Evolutionary conservation across 140 eudicot genomes (phyloP), one percentile per base, ranked within the genome.

Genomic region (Flaveria floridana): DNA sequence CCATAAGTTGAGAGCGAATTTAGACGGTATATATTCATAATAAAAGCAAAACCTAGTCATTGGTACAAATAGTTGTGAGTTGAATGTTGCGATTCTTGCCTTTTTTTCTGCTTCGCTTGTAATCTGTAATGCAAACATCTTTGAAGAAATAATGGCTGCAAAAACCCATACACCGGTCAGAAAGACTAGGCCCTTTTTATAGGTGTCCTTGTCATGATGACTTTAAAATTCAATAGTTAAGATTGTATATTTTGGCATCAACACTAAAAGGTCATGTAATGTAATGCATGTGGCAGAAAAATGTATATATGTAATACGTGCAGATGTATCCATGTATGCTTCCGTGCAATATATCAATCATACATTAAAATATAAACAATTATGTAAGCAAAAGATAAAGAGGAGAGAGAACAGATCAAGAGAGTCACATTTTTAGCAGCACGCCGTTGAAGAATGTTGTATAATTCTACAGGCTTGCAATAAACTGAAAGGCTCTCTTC

Each of bases 381-480:
- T 65, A 67, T 37, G 65, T 53, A 74, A 57, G 42, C 15, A 57
- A 7, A 65, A 19, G 68, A 82, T 21, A 26, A 26, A 14, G 30
- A 19, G 26, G 65, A 56, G 63, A 78, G 50, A n/a, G n/a, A 37
- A 69, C 50, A 65, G 47, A 76, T 39, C n/a, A 53, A 61, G 70
- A 70, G 65, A 59, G 69, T 80, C 75, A 95, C 99, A 82, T 84
- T 88, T 85, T 77, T 82, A 55, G 78, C 77, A 70, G 96, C 88
- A 68, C 99, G 99, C 30, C 95, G 85, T 81, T 89, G 97, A 78
- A 95, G 96, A 80, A 95, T 95, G 86, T 95, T 95, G 91, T 95
- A 95, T 19, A 95, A 83, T 65, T 95, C 99, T 61, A 95, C 96
- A 70, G 99, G 99, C 80, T 95, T 95, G 92, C 99, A 95, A 73